Percentiles rank a stretch among this genome's conserved stretches.
These are phyloP conservation scores for Schwanniomyces pseudopolymorphus DNA, from an alignment of 805 yeast species.

Conservation along the genomic window DNA sequence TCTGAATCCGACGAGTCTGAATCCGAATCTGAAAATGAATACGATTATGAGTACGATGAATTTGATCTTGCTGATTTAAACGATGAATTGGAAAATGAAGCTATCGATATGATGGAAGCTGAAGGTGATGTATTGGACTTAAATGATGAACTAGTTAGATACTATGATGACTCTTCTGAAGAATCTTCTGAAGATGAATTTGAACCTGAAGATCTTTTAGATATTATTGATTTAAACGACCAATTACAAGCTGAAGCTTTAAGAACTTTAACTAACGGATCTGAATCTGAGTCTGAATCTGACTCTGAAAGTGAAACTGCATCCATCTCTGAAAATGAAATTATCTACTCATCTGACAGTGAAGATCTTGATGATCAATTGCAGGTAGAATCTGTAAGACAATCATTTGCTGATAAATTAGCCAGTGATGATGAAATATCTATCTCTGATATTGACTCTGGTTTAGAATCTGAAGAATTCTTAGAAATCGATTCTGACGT, in stretches of 20 bases:
- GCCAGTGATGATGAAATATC: conserved; percentile 26
- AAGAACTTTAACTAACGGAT: conserved; percentile 5
- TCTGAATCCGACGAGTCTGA: conserved; percentile 8
- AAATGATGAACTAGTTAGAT: conserved; percentile 30
- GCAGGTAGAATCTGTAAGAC: conserved; percentile 37
- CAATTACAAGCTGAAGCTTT: conserved; percentile 37
- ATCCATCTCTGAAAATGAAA: conserved; percentile 20
- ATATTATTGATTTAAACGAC: conserved; percentile 39
- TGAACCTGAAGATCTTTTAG: conserved; percentile 32
- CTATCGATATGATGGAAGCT: conserved; percentile 22
- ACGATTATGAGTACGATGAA: conserved; percentile 10
- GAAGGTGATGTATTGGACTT: conserved; percentile 25
- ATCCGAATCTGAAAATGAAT: conserved; percentile 7
- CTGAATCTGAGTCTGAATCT: conserved; percentile 12
- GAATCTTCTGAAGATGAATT: conserved; percentile 14
- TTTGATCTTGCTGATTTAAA: conserved; percentile 23
- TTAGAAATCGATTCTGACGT: conserved; percentile 33
- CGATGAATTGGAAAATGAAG: conserved; percentile 35
- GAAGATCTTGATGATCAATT: conserved; percentile 30
- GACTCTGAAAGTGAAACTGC: conserved; percentile 14
- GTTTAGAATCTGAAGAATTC: conserved; percentile 26
- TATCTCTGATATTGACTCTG: conserved; percentile 17
- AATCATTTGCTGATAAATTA: conserved; percentile 32
- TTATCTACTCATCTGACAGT: conserved; percentile 28
- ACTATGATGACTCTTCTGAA: conserved; percentile 24